phyloP scores from a whole-genome alignment of 1,139 yeast species.

The Lodderomyces elongisporus region DNA sequence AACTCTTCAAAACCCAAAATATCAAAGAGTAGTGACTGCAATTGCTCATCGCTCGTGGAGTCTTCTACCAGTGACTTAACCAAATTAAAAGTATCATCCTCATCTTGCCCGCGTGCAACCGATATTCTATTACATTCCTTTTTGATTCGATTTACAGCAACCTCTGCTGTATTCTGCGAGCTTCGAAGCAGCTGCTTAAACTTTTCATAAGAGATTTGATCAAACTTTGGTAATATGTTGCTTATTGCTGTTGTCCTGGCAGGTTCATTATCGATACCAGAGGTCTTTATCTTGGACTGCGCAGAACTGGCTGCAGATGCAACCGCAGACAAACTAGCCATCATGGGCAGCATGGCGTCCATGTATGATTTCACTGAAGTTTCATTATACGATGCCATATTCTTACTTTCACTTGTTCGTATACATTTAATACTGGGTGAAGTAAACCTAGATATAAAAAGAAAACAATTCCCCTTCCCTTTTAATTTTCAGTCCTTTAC shows the following conservation, averaged over 20 bases:
- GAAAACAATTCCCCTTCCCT: too few species aligned
- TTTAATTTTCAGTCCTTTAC: too few species aligned
- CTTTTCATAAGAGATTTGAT: constrained; percentile 28
- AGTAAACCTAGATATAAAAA: too few species aligned
- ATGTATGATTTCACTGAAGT: constrained; percentile 71
- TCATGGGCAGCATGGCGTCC: constrained; percentile 71
- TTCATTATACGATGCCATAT: constrained; percentile 30
- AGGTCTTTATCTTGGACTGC: too few species aligned
- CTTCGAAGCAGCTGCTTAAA: constrained; percentile 12
- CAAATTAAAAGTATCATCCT: constrained; percentile 20
- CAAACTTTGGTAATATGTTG: constrained; percentile 24
- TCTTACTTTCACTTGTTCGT: too few species aligned
- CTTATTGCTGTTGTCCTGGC: constrained; percentile 25
- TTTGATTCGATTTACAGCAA: constrained; percentile 16
- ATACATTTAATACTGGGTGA: too few species aligned
- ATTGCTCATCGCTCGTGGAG: constrained; percentile 50
- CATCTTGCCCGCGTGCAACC: constrained; percentile 21
- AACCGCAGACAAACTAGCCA: too few species aligned
- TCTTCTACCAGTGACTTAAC: constrained; percentile 23
- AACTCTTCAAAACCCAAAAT: constrained; percentile 81
- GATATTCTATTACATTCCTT: constrained; percentile 27
- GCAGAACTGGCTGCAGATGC: too few species aligned
- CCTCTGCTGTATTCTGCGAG: constrained; percentile 15
- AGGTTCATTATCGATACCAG: constrained; percentile 33
- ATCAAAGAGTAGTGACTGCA: constrained; percentile 68